These are phyloP conservation scores for Penicillium cinerascens DNA, from an alignment of 495 filamentous ascomycete genomes.

Conservation along the genomic window DNA sequence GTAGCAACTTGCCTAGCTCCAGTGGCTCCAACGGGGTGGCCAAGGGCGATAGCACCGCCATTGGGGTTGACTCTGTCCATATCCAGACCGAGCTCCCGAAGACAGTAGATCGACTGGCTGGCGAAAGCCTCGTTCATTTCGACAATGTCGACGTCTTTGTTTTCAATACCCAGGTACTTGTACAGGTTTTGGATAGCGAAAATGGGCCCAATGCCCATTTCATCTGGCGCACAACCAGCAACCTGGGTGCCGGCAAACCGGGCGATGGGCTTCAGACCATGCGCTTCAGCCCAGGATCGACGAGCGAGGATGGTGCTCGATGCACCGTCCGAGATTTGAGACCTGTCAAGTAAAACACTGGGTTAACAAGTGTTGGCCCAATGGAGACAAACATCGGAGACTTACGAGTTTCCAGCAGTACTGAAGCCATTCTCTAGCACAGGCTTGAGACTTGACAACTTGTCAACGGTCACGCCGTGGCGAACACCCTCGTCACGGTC, in stretches of 20 bases:
- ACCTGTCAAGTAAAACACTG: background rate
- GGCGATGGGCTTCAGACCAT: conserved; percentile 75
- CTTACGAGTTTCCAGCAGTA: conserved; percentile 59
- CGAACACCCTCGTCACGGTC: conserved; percentile 80
- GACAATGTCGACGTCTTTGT: conserved; percentile 74
- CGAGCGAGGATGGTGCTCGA: conserved; percentile 82
- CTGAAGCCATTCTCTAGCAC: conserved; percentile 79
- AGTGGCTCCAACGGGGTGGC: conserved; percentile 71
- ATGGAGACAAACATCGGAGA: background rate
- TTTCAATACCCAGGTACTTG: conserved; percentile 59
- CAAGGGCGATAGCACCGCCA: conserved; percentile 70
- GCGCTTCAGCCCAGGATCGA: conserved; percentile 70
- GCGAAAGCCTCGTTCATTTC: conserved; percentile 94
- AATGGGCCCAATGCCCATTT: conserved; percentile 89
- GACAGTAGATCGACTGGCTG: conserved; percentile 82
- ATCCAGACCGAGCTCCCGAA: conserved; percentile 66
- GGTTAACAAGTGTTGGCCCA: background rate
- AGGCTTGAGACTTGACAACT: conserved; percentile 68
- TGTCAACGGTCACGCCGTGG: conserved; percentile 74
- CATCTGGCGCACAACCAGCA: conserved; percentile 73
- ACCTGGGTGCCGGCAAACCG: conserved; percentile 83
- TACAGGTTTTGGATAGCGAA: conserved; percentile 83
- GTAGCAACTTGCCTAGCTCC: conserved; percentile 71
- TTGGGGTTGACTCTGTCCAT: conserved; percentile 78
- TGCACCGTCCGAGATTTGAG: conserved; percentile 51